A percentile compares a stretch with the other conserved stretches of the same genome.
These are phyloP conservation scores for Acacia acuminata DNA, from an alignment of 306 rosid genomes.

Conservation along the genomic window DNA sequence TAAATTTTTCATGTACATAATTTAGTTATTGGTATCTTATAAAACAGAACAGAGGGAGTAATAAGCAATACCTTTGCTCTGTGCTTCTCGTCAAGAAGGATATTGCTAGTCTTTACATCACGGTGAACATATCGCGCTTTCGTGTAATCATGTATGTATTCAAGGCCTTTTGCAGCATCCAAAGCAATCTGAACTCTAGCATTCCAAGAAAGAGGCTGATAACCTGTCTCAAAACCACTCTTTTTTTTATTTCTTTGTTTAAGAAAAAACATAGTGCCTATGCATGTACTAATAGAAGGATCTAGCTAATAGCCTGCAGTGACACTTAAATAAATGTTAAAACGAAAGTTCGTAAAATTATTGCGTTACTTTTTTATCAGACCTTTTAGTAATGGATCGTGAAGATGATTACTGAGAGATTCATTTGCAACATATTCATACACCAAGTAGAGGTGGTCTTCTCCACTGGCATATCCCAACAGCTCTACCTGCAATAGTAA, in stretches of 20 bases:
- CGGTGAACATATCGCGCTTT: conserved; percentile 80
- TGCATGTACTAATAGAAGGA: not conserved
- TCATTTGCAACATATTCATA: conserved; percentile 81
- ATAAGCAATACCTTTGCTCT: conserved; percentile 67
- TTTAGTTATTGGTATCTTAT: too few relatives aligned
- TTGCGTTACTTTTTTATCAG: not conserved
- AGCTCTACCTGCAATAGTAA: conserved; percentile 70
- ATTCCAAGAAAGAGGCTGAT: conserved; percentile 81
- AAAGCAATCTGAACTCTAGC: conserved; percentile 83
- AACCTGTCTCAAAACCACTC: conserved; percentile 47
- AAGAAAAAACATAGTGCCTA: not conserved
- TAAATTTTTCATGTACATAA: too few relatives aligned
- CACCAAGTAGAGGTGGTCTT: conserved; percentile 79
- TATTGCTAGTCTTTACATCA: conserved; percentile 77
- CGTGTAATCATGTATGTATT: conserved; percentile 86
- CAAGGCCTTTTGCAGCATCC: conserved; percentile 84
- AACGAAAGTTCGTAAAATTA: not conserved
- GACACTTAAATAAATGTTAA: not conserved
- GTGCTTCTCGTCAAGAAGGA: conserved; percentile 72
- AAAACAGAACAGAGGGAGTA: too few relatives aligned
- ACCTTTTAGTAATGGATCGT: conserved; percentile 82
- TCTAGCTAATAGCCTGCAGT: not conserved
- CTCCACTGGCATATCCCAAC: conserved; percentile 83
- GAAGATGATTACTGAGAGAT: conserved; percentile 75
- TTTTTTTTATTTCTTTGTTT: conserved; percentile 10